Conservation (phyloP, 1,139 yeast species). For the Schwanniomyces etchellsii region DNA sequence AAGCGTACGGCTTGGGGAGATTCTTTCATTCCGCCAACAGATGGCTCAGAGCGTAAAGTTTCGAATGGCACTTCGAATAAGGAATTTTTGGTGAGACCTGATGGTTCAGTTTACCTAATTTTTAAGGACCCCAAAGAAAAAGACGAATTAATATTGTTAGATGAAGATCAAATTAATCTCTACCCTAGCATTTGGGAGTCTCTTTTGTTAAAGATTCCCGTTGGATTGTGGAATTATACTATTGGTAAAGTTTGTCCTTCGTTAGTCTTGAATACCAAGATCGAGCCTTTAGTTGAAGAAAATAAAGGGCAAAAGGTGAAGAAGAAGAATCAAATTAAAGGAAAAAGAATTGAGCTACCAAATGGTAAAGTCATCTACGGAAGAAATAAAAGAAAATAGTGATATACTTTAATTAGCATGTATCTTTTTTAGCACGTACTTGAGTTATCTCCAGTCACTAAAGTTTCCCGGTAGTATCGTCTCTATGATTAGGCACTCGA, state of each 20-base stretch:
- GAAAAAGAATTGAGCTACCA: constrained; percentile 47
- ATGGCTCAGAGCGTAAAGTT: constrained; percentile 41
- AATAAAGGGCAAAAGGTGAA: constrained; percentile 11
- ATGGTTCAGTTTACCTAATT: constrained; percentile 62
- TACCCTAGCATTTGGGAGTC: constrained; percentile 51
- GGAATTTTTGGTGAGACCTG: constrained; percentile 57
- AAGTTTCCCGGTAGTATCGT: constrained; percentile 11
- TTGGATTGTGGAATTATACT: constrained; percentile 38
- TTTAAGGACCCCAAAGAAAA: constrained; percentile 45
- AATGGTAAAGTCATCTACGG: constrained; percentile 57
- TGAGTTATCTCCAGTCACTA: not conserved
- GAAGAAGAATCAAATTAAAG: constrained; percentile 29
- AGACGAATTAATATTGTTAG: constrained; percentile 20
- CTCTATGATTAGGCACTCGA: constrained; percentile 37
- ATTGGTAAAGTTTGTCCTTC: constrained; percentile 30
- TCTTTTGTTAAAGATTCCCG: constrained; percentile 44
- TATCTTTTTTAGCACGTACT: constrained; percentile 2
- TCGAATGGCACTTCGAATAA: constrained; percentile 40
- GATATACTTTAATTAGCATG: constrained; percentile 1
- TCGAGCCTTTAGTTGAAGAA: constrained; percentile 7
- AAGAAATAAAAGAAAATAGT: constrained; percentile 19
- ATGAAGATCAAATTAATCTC: constrained; percentile 34
- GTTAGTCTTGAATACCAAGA: constrained; percentile 18
- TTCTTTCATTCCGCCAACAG: constrained; percentile 42
- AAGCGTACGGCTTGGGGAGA: constrained; percentile 58